Conservation (phyloP, 176 grass and related monocot genomes). For the Eragrostis curvula region DNA sequence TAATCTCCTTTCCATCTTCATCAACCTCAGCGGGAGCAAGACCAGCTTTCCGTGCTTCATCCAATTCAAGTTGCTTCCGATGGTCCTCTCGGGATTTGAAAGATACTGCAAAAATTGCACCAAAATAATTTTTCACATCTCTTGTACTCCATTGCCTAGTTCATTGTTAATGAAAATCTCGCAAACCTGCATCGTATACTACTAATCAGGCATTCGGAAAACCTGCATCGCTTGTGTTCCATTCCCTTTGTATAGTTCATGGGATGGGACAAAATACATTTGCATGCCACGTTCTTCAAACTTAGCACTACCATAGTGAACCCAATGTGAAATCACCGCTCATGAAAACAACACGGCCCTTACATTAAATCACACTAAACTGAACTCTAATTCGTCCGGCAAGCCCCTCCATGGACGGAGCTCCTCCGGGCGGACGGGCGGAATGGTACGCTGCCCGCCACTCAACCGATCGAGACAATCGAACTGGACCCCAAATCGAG, state of each 20-base stretch:
- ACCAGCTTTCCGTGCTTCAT: constrained; percentile 88
- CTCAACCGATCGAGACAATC: neutral
- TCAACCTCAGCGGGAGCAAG: constrained; percentile 85
- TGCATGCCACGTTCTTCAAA: neutral
- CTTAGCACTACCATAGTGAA: neutral
- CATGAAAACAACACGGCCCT: too few relatives aligned
- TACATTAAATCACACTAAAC: neutral
- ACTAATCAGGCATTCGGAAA: neutral
- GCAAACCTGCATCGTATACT: neutral
- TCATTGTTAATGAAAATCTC: neutral
- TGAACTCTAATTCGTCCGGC: too few relatives aligned
- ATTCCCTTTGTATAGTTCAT: too few relatives aligned
- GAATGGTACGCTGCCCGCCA: neutral
- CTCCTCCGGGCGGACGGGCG: neutral
- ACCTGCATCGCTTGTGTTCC: too few relatives aligned
- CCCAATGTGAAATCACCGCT: too few relatives aligned
- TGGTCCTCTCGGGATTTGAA: constrained; percentile 96
- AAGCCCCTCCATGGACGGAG: neutral
- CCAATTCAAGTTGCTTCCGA: constrained; percentile 86
- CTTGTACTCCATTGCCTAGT: neutral
- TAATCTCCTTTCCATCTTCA: constrained; percentile 96
- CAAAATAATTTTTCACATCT: neutral
- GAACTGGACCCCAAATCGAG: neutral
- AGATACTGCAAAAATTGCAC: constrained; percentile 41
- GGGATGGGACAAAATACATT: neutral